A percentile compares a stretch with the other conserved stretches of the same genome.
Conservation (phyloP, 495 filamentous ascomycete species). For the Jackrogersella multiformis region DNA sequence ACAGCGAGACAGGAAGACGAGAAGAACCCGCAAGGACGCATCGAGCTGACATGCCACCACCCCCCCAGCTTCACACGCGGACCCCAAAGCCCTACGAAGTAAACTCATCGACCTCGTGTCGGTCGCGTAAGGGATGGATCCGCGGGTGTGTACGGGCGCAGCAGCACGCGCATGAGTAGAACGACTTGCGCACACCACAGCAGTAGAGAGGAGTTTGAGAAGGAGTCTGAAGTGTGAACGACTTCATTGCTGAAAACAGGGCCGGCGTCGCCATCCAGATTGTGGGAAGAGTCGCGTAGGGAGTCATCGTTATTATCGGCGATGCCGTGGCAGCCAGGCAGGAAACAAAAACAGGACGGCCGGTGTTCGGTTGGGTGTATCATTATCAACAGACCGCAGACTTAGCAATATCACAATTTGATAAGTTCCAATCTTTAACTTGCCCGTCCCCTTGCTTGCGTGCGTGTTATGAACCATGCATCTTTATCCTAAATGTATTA, state of each 20-base stretch:
- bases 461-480: no score
- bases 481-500: no score
- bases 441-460: no score
- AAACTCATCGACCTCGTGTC: background rate
- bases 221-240: background rate
- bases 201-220: background rate
- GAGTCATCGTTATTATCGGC: no score
- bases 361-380: slow-evolving; percentile 17
- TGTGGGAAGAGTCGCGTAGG: background rate
- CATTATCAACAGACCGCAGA: background rate
- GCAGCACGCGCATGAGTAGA: no score
- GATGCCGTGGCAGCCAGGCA: background rate
- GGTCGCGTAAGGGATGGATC: background rate
- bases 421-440: no score
- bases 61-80: slow-evolving; percentile 44
- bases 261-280: background rate
- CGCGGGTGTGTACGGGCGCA: no score
- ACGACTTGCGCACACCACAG: background rate
- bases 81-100: slow-evolving; percentile 33
- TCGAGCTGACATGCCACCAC: background rate
- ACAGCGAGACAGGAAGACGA: no score
- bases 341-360: background rate
- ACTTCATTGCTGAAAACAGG: background rate
- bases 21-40: background rate
- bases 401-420: slow-evolving; percentile 13